phyloP scores from a whole-genome alignment of 2,329 filamentous ascomycete genomes.

The Cyphellophora europaea region DNA sequence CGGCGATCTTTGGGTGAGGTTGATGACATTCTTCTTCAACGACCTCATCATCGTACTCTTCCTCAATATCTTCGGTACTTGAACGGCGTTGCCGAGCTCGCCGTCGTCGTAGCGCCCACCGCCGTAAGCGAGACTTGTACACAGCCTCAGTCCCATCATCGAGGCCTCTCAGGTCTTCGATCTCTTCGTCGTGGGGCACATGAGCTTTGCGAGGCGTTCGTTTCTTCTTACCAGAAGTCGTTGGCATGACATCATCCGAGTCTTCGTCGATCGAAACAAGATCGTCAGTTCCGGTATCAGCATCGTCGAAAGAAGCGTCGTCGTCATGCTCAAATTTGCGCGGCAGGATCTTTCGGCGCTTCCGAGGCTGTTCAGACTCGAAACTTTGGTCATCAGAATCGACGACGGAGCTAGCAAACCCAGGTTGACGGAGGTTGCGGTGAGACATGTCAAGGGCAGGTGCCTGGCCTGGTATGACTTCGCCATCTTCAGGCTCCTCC shows the following conservation, averaged over 20 bases:
- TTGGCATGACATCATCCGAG: constrained; percentile 16
- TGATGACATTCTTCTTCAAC: constrained; percentile 63
- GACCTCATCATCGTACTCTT: constrained; percentile 29
- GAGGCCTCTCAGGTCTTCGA: constrained; percentile 53
- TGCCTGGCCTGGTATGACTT: constrained; percentile 30
- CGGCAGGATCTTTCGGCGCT: constrained; percentile 26
- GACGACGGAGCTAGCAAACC: constrained; percentile 50
- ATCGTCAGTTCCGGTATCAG: constrained; percentile 16
- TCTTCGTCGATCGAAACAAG: constrained; percentile 23
- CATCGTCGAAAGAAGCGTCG: constrained; percentile 21
- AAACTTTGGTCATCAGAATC: constrained; percentile 13
- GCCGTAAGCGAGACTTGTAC: constrained; percentile 65
- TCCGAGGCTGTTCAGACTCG: constrained; percentile 18
- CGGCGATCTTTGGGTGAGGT: constrained; percentile 72
- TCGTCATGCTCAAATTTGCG: constrained; percentile 27
- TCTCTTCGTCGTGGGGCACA: constrained; percentile 26
- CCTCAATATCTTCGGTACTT: constrained; percentile 21
- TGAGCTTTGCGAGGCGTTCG: constrained; percentile 18
- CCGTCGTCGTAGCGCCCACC: constrained; percentile 61
- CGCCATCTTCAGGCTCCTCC: constrained; percentile 46
- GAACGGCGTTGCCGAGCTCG: constrained; percentile 44
- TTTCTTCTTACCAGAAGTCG: constrained; percentile 11
- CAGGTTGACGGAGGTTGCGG: constrained; percentile 62
- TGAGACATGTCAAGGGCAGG: constrained; percentile 50
- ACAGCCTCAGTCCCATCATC: constrained; percentile 84